Conservation (phyloP, 108 stramenopile species). For the Conticribra weissflogii region DNA sequence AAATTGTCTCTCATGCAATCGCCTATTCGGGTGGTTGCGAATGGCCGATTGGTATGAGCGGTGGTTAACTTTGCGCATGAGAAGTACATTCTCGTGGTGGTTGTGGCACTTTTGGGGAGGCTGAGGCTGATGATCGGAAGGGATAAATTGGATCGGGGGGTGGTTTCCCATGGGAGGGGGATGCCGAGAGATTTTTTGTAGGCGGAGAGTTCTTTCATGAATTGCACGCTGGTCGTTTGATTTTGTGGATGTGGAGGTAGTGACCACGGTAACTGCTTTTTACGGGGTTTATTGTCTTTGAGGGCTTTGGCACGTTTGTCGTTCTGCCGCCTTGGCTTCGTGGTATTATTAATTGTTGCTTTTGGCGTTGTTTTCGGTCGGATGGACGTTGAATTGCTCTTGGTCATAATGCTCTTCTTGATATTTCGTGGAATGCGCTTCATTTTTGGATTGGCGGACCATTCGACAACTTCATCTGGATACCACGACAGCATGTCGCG, state of each 20-base stretch:
- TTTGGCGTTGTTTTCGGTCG: background rate
- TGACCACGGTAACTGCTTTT: slow-evolving; percentile 5
- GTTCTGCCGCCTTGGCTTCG: too few species aligned
- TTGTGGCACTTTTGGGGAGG: slow-evolving; percentile 17
- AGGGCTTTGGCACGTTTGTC: too few species aligned
- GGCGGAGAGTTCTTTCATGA: background rate
- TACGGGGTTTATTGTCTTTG: too few species aligned
- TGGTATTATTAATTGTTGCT: background rate
- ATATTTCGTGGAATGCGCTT: background rate
- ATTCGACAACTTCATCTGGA: background rate
- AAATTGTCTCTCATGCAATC: slow-evolving; percentile 27
- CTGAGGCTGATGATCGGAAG: slow-evolving; percentile 19
- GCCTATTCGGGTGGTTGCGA: slow-evolving; percentile 12
- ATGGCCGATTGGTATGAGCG: slow-evolving; percentile 8
- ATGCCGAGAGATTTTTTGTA: background rate
- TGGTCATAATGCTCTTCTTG: too few species aligned
- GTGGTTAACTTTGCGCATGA: slow-evolving; percentile 4
- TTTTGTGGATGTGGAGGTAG: background rate
- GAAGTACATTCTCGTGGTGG: slow-evolving; percentile 12
- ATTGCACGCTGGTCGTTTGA: background rate
- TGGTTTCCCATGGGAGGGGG: background rate
- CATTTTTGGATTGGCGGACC: background rate
- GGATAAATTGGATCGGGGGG: slow-evolving; percentile 10
- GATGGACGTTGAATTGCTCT: too few species aligned
- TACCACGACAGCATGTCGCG: background rate